phyloP scores from a whole-genome alignment of 1,139 yeast genomes.

The Hansenula anomala region DNA sequence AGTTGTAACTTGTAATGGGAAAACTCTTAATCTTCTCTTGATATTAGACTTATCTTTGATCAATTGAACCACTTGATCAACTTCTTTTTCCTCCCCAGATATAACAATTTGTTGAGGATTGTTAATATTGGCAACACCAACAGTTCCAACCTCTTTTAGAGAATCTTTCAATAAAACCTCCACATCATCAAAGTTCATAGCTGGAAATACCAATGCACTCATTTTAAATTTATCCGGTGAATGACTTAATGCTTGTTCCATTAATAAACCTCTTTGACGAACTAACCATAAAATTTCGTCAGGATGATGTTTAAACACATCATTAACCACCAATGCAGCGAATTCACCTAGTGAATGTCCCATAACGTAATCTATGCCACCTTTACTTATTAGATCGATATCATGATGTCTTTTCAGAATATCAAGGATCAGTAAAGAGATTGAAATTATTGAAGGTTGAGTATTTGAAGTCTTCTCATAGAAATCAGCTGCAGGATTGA shows the following conservation, averaged over 20 bases:
- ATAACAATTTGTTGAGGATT: conserved; percentile 34
- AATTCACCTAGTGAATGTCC: conserved; percentile 64
- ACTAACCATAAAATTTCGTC: conserved; percentile 32
- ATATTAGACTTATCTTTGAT: conserved; percentile 16
- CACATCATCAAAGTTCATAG: conserved; percentile 21
- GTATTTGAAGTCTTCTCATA: conserved; percentile 34
- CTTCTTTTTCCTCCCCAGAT: conserved; percentile 28
- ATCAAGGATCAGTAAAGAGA: conserved; percentile 31
- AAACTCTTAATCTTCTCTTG: conserved; percentile 24
- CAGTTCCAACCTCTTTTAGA: conserved; percentile 8
- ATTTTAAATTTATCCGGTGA: conserved; percentile 28
- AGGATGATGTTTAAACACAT: conserved; percentile 29
- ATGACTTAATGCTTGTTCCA: conserved; percentile 30
- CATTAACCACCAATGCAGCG: conserved; percentile 39
- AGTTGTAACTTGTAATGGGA: conserved; percentile 34
- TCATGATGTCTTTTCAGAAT: conserved; percentile 23
- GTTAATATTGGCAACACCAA: conserved; percentile 37
- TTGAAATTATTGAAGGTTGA: conserved; percentile 44
- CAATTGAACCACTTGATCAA: conserved; percentile 17
- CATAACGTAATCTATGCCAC: conserved; percentile 24
- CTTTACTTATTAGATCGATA: conserved; percentile 21
- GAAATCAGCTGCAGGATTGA: background rate
- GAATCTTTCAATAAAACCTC: conserved; percentile 18
- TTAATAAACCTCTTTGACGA: conserved; percentile 35
- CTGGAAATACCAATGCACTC: conserved; percentile 33